Evolutionary conservation across 2,329 filamentous ascomycete genomes (phyloP).

Genomic region (Calonectria crousiana): DNA sequence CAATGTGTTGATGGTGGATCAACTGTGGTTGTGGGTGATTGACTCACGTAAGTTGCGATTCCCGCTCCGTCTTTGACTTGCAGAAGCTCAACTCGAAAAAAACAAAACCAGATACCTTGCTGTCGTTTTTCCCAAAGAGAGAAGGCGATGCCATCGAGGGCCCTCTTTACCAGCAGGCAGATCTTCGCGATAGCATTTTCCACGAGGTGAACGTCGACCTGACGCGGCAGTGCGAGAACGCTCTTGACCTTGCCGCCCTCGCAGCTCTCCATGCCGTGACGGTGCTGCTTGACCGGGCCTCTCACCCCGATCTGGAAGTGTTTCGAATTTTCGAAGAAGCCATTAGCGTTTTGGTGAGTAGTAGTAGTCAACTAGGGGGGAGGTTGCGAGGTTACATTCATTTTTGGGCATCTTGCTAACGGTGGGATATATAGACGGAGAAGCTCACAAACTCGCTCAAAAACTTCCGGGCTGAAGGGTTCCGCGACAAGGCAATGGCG

Average conservation of each 20-base stretch:
- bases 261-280: slow-evolving; percentile 72
- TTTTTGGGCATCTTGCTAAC: too few species aligned
- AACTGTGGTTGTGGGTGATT: slow-evolving; percentile 73
- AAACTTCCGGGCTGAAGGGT: slow-evolving; percentile 69
- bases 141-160: slow-evolving; percentile 68
- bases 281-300: slow-evolving; percentile 69
- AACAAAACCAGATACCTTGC: slow-evolving; percentile 57
- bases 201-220: slow-evolving; percentile 75
- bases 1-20: slow-evolving; percentile 75
- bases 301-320: slow-evolving; percentile 72
- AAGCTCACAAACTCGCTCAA: slow-evolving; percentile 73
- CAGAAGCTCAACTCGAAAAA: neutral
- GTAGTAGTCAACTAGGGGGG: too few species aligned
- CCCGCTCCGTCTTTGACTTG: rapidly evolving
- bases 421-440: slow-evolving; percentile 62
- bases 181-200: slow-evolving; percentile 73
- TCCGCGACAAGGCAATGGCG: slow-evolving; percentile 58
- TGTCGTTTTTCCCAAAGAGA: slow-evolving; percentile 68
- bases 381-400: too few species aligned
- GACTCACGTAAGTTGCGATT: slow-evolving; percentile 58
- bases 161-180: slow-evolving; percentile 69
- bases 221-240: slow-evolving; percentile 71
- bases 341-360: slow-evolving; percentile 69
- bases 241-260: slow-evolving; percentile 72
- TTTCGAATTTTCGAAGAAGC: slow-evolving; percentile 76